Conservation (phyloP, 2,329 filamentous ascomycete genomes). For the Scedosporium minutisporum region DNA sequence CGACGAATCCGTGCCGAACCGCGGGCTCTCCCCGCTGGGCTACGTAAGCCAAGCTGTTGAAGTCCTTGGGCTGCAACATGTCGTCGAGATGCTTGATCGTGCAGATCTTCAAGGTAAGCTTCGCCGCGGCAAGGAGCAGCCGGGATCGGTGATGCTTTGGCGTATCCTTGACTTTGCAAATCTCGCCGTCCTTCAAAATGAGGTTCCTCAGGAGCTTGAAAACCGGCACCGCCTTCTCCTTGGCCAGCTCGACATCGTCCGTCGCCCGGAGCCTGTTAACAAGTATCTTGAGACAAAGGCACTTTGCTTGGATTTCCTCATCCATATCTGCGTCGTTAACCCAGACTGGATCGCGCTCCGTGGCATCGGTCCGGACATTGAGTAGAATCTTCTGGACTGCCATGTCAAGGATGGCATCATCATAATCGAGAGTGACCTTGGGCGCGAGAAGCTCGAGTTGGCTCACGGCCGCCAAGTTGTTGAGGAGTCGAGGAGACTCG, state of each 20-base stretch:
- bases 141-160: conserved; percentile 69
- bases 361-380: conserved; percentile 54
- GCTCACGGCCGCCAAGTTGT: conserved; percentile 60
- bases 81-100: conserved; percentile 67
- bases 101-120: conserved; percentile 75
- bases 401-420: conserved; percentile 70
- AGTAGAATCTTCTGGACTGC: conserved; percentile 66
- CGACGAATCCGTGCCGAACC: conserved; percentile 71
- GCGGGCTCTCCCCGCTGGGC: conserved; percentile 66
- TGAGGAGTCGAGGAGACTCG: conserved; percentile 64
- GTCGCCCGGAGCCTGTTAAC: conserved; percentile 71
- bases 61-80: conserved; percentile 60
- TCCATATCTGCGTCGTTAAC: conserved; percentile 59
- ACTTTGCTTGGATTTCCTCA: conserved; percentile 74
- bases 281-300: conserved; percentile 72
- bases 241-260: conserved; percentile 40
- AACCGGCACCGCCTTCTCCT: conserved; percentile 55
- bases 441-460: conserved; percentile 70
- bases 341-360: conserved; percentile 52
- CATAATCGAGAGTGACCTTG: conserved; percentile 60
- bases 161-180: conserved; percentile 66
- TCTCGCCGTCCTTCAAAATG: conserved; percentile 66
- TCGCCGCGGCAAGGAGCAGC: conserved; percentile 73
- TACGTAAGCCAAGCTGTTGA: conserved; percentile 72
- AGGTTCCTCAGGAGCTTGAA: conserved; percentile 73